Evolutionary conservation across 352 stramenopile species (phyloP).

Genomic region (Phytopythium chamaehyphon): DNA sequence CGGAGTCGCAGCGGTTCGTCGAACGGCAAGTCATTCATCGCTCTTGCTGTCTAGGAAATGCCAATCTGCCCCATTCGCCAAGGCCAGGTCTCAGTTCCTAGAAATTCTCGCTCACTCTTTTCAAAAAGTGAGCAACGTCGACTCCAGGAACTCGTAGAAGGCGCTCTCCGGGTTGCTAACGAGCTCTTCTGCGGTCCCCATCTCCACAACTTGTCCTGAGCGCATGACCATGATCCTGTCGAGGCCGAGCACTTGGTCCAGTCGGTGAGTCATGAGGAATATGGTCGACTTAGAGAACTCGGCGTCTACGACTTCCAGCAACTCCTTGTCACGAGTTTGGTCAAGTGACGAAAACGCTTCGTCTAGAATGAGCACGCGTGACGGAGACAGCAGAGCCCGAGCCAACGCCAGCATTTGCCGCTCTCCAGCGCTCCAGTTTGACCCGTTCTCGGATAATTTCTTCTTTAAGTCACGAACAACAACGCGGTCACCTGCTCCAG

Average conservation of each 20-base stretch:
- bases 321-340: conserved; percentile 74
- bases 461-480: conserved; percentile 15
- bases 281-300: conserved; percentile 90
- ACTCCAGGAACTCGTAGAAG: conserved; percentile 40
- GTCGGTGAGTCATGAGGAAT: conserved; percentile 93
- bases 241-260: conserved; percentile 93
- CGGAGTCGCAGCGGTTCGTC: neutral
- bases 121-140: conserved; percentile 27
- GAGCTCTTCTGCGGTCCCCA: conserved; percentile 81
- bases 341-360: conserved; percentile 90
- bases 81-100: too few species aligned
- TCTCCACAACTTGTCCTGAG: conserved; percentile 73
- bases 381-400: conserved; percentile 76
- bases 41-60: neutral
- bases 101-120: too few species aligned
- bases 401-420: conserved; percentile 74
- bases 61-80: too few species aligned
- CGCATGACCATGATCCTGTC: conserved; percentile 76
- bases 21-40: neutral
- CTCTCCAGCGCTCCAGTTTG: conserved; percentile 70
- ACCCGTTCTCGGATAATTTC: conserved; percentile 66
- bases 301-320: conserved; percentile 56
- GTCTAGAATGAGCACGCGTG: conserved; percentile 92
- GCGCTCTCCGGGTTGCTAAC: conserved; percentile 29
- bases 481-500: too few species aligned